Evolutionary conservation across 257 asterid genomes (phyloP).

Genomic region (Solanum pimpinellifolium): DNA sequence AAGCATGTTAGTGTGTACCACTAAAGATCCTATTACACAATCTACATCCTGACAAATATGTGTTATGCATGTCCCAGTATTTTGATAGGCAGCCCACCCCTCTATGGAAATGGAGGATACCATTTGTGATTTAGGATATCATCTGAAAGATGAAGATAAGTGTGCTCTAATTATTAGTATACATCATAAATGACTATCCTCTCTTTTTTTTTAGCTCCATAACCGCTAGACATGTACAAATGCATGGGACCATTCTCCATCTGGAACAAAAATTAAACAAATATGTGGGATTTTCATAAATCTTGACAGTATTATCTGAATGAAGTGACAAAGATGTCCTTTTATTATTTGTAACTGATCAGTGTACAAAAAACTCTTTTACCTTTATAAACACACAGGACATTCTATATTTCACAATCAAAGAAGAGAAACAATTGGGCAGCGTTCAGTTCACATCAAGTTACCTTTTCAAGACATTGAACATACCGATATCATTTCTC

Average conservation of each 20-base stretch:
- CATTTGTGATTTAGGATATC: not conserved
- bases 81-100: not conserved
- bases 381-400: not conserved
- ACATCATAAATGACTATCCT: not conserved
- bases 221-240: not conserved
- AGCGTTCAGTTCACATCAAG: not conserved
- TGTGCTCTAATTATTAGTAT: not conserved
- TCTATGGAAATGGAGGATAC: not conserved
- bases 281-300: not conserved
- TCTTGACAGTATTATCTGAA: not conserved
- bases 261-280: not conserved
- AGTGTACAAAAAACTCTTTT: not conserved
- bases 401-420: not conserved
- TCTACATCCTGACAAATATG: not conserved
- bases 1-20: not conserved
- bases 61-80: not conserved
- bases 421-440: not conserved
- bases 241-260: not conserved
- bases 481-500: not conserved
- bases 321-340: not conserved
- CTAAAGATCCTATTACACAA: not conserved
- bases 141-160: not conserved
- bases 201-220: not conserved
- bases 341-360: not conserved
- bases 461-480: not conserved